These are phyloP conservation scores for Aspergillus baeticus DNA, from an alignment of 495 filamentous ascomycete genomes.

Conservation along the genomic window DNA sequence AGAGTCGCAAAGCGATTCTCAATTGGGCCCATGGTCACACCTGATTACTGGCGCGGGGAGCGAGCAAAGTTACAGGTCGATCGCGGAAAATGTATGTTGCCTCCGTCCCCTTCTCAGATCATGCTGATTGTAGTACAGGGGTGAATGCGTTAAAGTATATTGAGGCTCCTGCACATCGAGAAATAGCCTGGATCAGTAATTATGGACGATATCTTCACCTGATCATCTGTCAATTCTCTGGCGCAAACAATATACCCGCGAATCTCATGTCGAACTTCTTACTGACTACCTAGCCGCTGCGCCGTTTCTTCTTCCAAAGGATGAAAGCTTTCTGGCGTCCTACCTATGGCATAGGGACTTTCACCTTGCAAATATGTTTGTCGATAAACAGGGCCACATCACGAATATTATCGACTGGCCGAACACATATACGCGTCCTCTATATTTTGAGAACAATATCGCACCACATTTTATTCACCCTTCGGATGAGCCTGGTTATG, in stretches of 20 bases:
- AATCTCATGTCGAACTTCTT: slow-evolving; percentile 17
- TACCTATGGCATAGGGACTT: slow-evolving; percentile 36
- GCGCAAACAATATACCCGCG: slow-evolving; percentile 16
- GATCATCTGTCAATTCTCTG: slow-evolving; percentile 16
- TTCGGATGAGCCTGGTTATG: slow-evolving; percentile 22
- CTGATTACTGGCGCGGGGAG: slow-evolving; percentile 27
- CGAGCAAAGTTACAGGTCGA: slow-evolving; percentile 19
- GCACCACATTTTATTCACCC: slow-evolving; percentile 25
- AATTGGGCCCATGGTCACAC: slow-evolving; percentile 28
- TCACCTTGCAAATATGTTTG: slow-evolving; percentile 34
- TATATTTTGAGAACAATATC: slow-evolving; percentile 21
- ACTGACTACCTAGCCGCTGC: slow-evolving; percentile 21
- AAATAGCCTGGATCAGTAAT: slow-evolving; percentile 26
- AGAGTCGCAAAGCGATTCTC: slow-evolving; percentile 19
- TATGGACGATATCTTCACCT: slow-evolving; percentile 18
- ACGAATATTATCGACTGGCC: slow-evolving; percentile 34
- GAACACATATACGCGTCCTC: slow-evolving; percentile 19
- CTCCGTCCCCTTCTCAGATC: not conserved
- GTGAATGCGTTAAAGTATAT: slow-evolving; percentile 20
- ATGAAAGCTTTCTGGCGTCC: slow-evolving; percentile 16
- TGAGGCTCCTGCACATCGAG: slow-evolving; percentile 25
- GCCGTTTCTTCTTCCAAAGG: slow-evolving; percentile 23
- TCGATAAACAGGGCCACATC: slow-evolving; percentile 20
- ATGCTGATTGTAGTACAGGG: slow-evolving; percentile 18
- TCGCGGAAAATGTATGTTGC: slow-evolving; percentile 35